Evolutionary conservation across 192 early-diverging fungal genomes (phyloP), one percentile per base, ranked within the genome.

Genomic region (Coemansia sp.): DNA sequence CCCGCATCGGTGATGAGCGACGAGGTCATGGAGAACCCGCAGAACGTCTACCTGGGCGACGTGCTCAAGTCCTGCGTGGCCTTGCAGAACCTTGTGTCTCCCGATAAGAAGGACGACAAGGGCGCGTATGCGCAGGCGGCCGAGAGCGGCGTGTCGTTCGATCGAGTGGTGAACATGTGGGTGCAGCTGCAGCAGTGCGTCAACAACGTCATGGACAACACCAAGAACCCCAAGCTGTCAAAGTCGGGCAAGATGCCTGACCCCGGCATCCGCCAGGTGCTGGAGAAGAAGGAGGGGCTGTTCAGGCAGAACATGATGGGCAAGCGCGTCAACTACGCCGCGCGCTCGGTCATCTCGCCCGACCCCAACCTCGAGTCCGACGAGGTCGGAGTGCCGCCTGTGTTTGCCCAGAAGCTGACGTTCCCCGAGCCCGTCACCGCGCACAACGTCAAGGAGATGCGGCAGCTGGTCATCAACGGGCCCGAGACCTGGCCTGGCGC

Each of bases 221-320:
- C 94, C 41, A 95, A 94, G 80, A 94, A 93, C 70, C 93, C 95
- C 38, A 81, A 85, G 39, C 46, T 73, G 17, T 67, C 82, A 37
- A 68, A 73, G 38, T 76, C 82, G 44, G 94, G 93, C 51, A 86
- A 90, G 67, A 63, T 82, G 14, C 85, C 91, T 2, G 90, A 94
- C n/a, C 87, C 92, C 3, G 98, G 98, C 71, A 94, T 99, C 66
- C 88, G 92, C 39, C 98, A 99, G 85, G 75, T 95, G 29, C 85
- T 99, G 57, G 98, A 99, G 80, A 98, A 98, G 90, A 99, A 99
- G 87, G 94, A 98, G 75, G 98, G 98, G 69, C 84, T 99, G 60
- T 98, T 99, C 86, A 88, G 98, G 59, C 97, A 95, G 86, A 95
- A 99, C 81, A 97, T 99, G 96, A 99, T 99, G 98, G 98, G 98